Evolutionary conservation across 768 basidiomycete genomes (phyloP), one percentile per base, ranked within the genome.

Genomic region (Tremella mesenterica): DNA sequence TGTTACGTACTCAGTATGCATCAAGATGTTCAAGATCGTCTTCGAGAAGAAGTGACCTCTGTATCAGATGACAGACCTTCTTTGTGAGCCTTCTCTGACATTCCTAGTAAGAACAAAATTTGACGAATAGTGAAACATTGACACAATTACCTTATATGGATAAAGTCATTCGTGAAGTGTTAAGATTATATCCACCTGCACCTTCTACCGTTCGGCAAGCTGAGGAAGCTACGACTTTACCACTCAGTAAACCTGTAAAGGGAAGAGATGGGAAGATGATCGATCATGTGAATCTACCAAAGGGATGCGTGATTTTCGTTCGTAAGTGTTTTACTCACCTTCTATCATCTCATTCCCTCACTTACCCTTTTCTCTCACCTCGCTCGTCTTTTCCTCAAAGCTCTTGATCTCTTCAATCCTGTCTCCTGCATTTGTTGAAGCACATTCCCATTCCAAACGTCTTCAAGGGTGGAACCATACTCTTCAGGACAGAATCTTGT

Each of bases 1-100:
- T 71, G 93, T n/a, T 76, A 83, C 53, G 75, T 86, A 14, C 79
- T 95, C 33, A 82, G 88, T 0, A 77, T 80, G 60, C 74, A 86
- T 65, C 82, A 82, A 0, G 76, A 76, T 1, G 69, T 83, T 13
- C 91, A 95, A 71, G 76, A 76, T 38, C 81, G 80, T 25, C 78
- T 96, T 4, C 83, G 88, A 13, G 69, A 76, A 1, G 90, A 95
- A 64, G 74, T 84, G 1, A 69, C 79, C 7, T 63, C 72, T 0
- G 73, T 84, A 9, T 20, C 45, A 6, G 55, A 65, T n/a, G 71
- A 71, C n/a, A 41, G 66, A 20, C 71, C 69, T 2, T 54, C 55
- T 4, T 57, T 72, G 73, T 74, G 30, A 60, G 70, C 60, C 20
- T 12, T 33, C 20, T 30, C 30, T 39, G 27, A 9, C 14, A 9